phyloP scores from a whole-genome alignment of 176 grass and related monocot species.

The Carex scoparia region DNA sequence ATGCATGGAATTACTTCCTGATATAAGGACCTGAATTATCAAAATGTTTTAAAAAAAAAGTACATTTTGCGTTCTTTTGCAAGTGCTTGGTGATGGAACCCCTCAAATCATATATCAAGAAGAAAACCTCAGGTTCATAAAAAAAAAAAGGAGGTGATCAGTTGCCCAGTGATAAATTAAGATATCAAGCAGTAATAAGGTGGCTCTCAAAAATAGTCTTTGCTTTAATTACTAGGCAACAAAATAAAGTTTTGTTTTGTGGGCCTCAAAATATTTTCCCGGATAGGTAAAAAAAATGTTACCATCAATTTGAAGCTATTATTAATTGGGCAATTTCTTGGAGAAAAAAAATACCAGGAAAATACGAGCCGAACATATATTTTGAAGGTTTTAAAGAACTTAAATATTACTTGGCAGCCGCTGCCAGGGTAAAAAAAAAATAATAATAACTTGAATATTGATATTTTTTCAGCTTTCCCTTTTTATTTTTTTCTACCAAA shows the following conservation, averaged over 20 bases:
- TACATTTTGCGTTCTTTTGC: neutral
- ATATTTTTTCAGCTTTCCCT: too few species aligned
- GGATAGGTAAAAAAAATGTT: neutral
- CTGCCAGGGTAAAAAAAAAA: too few species aligned
- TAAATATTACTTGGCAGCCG: too few species aligned
- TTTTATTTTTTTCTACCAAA: too few species aligned
- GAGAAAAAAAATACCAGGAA: neutral
- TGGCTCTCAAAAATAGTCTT: neutral
- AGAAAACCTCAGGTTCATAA: neutral
- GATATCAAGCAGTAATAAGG: neutral
- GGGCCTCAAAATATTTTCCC: neutral
- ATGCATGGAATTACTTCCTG: neutral
- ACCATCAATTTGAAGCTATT: neutral
- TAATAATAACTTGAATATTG: too few species aligned
- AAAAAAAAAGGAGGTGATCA: neutral
- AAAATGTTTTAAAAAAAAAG: neutral
- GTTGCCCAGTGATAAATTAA: neutral
- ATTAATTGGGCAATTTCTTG: neutral
- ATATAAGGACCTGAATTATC: neutral
- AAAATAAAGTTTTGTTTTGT: neutral
- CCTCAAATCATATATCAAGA: neutral
- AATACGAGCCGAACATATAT: neutral
- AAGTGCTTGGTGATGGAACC: neutral
- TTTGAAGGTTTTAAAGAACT: too few species aligned
- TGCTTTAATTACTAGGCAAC: slow-evolving; percentile 3